Conservation (phyloP, 2,329 filamentous ascomycete genomes). For the Endoconidiophora laricicola region DNA sequence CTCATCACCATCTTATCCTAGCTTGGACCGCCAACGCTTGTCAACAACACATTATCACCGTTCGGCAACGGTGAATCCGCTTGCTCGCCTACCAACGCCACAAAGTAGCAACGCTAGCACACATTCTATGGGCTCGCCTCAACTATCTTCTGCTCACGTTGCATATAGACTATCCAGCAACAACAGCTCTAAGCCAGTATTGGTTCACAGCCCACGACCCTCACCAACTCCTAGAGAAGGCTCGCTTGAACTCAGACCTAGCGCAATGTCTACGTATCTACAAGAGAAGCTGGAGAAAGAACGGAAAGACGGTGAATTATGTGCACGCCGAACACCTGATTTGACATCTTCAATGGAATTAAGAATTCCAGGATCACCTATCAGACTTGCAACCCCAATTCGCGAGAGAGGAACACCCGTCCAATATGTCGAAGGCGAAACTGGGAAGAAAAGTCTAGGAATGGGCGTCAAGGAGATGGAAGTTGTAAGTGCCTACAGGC, state of each 20-base stretch:
- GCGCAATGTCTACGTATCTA: constrained; percentile 32
- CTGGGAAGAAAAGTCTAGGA: constrained; percentile 28
- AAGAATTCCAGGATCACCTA: constrained; percentile 7
- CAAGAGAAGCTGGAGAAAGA: constrained; percentile 38
- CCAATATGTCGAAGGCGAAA: constrained; percentile 18
- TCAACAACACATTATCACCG: constrained; percentile 23
- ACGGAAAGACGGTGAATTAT: constrained; percentile 15
- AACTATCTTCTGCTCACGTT: constrained; percentile 21
- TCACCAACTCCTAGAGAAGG: constrained; percentile 26
- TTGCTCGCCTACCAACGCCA: constrained; percentile 17
- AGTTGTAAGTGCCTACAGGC: constrained; percentile 27
- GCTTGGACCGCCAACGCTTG: constrained; percentile 29
- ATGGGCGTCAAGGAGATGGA: constrained; percentile 54
- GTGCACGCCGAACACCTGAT: constrained; percentile 9
- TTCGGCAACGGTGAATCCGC: constrained; percentile 7
- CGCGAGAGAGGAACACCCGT: constrained; percentile 8
- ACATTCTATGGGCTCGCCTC: constrained; percentile 23
- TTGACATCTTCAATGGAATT: constrained; percentile 5
- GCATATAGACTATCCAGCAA: constrained; percentile 24
- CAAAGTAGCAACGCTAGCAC: constrained; percentile 28
- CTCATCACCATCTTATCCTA: constrained; percentile 24
- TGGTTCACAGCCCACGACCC: constrained; percentile 23
- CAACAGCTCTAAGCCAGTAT: constrained; percentile 21
- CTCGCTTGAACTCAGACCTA: constrained; percentile 25
- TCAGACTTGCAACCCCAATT: constrained; percentile 8